A percentile compares a stretch with the other conserved stretches of the same genome.
phyloP scores from a whole-genome alignment of 768 basidiomycete species.

The Podaxis carcinomalis region DNA sequence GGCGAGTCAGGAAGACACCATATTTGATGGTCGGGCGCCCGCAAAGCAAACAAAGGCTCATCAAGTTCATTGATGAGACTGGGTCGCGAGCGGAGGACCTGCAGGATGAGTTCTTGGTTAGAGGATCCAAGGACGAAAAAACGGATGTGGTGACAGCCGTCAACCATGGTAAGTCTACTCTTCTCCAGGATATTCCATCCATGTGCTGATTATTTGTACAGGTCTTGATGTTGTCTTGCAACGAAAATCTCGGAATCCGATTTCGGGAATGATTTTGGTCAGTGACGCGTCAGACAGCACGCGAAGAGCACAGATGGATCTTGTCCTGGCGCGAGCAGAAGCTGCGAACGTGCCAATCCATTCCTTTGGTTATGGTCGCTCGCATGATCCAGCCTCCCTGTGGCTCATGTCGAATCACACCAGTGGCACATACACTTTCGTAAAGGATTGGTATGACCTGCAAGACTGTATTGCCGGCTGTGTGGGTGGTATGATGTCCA shows the following conservation, averaged over 20 bases:
- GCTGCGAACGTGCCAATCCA: constrained; percentile 97
- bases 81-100: constrained; percentile 36
- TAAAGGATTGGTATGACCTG: constrained; percentile 97
- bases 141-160: constrained; percentile 98
- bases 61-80: constrained; percentile 76
- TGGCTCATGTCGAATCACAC: constrained; percentile 99
- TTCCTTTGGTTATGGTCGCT: constrained; percentile 93
- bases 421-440: constrained; percentile 94
- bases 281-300: constrained; percentile 92
- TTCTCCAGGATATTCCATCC: not conserved
- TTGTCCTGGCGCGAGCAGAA: constrained; percentile 94
- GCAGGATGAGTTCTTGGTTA: constrained; percentile 54
- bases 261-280: constrained; percentile 89
- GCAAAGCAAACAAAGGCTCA: constrained; percentile 65
- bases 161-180: constrained; percentile 66
- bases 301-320: constrained; percentile 94
- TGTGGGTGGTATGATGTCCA: constrained; percentile 95
- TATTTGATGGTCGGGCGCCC: constrained; percentile 73
- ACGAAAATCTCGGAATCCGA: constrained; percentile 85
- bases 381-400: constrained; percentile 94
- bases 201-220: constrained; percentile 22
- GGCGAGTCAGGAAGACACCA: constrained; percentile 87
- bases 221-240: constrained; percentile 93
- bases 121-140: constrained; percentile 84
- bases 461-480: constrained; percentile 90